Evolutionary conservation across 2,329 filamentous ascomycete species (phyloP), one percentile per base, ranked within the genome.

Genomic region (Epichloe gansuensis): DNA sequence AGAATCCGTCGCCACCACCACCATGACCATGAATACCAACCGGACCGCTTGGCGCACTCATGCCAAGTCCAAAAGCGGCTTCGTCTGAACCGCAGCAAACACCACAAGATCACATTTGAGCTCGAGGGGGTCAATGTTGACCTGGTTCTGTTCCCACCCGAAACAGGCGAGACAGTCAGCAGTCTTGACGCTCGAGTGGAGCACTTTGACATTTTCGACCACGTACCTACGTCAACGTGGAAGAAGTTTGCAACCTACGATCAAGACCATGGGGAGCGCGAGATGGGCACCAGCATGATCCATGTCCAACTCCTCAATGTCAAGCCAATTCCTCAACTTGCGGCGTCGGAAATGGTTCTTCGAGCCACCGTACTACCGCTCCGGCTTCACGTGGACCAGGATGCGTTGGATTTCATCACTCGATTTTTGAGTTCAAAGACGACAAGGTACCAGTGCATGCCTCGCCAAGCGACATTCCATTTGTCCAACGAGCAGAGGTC

Each of bases 361-460:
- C 86, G 85, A 61, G 84, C 81, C 13, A 86, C 82, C 1, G 67
- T 98, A 17, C 75, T 97, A 34, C 93, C 93, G 1, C 72, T 98
- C 31, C 82, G 93, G 44, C 75, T 98, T 1, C 93, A 98, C 65
- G 91, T 98, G 37, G 93, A 98, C 62, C 93, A 98, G 68, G 93
- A 98, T 68, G 91, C 93, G 1, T 78, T 98, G 4, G 93, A 98
- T 65, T 98, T 98, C 65, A 88, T 98, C 64, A 95, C 87, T 1
- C 83, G 93, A 2, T 98, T 98, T 98, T 98, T 62, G 91, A 95
- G 62, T 98, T 98, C 75, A 94, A 95, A 63, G 90, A 96, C 60
- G 86, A 91, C 42, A 72, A 72, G 2, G 70, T 71, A 8, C 72
- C 77, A 0, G 69, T 73, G 4, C 75, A 81, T 34, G 69, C 73